Percentiles rank a stretch among this genome's conserved stretches.
These are phyloP conservation scores for Dothistroma septosporum DNA, from an alignment of 2,329 filamentous ascomycete genomes.

Conservation along the genomic window DNA sequence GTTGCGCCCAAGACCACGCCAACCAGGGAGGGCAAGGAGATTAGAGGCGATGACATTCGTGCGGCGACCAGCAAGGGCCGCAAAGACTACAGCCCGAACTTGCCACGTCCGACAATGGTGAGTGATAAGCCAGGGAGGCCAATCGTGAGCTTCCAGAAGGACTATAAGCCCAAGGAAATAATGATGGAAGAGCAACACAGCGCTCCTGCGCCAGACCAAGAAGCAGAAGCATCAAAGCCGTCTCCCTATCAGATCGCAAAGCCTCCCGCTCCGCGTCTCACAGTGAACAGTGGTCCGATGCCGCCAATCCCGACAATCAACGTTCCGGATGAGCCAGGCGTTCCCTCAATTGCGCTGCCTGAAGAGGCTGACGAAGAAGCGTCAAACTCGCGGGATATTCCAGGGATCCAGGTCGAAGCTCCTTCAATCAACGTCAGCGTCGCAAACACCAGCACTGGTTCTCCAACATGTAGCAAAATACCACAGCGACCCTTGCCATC, in stretches of 20 bases:
- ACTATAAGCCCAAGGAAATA: constrained; percentile 73
- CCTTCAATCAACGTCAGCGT: constrained; percentile 22
- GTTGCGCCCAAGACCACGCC: constrained; percentile 31
- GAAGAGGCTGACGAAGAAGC: constrained; percentile 32
- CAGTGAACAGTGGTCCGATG: constrained; percentile 2
- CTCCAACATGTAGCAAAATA: constrained; percentile 22
- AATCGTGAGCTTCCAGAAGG: constrained; percentile 92
- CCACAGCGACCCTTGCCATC: constrained; percentile 45
- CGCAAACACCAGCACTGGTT: constrained; percentile 9
- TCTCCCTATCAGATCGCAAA: constrained; percentile 4
- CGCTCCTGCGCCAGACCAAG: constrained; percentile 20
- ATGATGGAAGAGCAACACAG: constrained; percentile 57
- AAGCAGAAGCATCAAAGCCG: constrained; percentile 10
- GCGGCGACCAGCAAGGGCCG: constrained; percentile 85
- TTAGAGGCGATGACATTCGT: constrained; percentile 70
- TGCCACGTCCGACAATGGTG: constrained; percentile 85
- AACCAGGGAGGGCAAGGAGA: constrained; percentile 50
- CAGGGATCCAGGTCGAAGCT: constrained; percentile 17
- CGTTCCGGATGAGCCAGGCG: constrained; percentile 41
- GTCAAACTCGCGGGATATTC: constrained; percentile 21
- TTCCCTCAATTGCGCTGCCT: constrained; percentile 32
- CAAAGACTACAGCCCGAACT: constrained; percentile 77
- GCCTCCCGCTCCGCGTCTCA: constrained; percentile 8
- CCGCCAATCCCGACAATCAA: constrained; percentile 50
- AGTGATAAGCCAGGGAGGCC: constrained; percentile 86